Percentiles rank a stretch among this genome's conserved stretches.
Evolutionary conservation across 179 eudicot species (phyloP).

Genomic region (Silene coronaria): DNA sequence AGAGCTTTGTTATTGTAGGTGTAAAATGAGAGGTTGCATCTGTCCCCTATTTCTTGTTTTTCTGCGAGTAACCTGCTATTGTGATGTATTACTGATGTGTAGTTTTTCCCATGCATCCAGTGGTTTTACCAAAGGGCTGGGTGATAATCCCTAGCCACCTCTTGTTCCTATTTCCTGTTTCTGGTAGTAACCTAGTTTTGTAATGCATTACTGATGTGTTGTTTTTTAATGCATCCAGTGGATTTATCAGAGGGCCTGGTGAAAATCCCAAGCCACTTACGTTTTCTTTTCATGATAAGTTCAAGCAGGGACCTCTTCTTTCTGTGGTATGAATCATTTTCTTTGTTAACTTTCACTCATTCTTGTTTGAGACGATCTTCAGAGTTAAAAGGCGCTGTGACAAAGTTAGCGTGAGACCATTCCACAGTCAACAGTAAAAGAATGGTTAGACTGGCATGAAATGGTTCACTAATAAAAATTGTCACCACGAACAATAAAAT

Average conservation of each 20-base stretch:
- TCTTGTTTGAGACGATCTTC: not conserved
- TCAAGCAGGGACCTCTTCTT: constrained; percentile 86
- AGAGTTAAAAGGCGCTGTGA: no score
- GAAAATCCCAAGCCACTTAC: constrained; percentile 64
- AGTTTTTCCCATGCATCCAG: not conserved
- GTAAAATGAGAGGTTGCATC: not conserved
- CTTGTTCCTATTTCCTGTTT: not conserved
- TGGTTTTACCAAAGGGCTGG: not conserved
- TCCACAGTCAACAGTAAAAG: no score
- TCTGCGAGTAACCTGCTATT: not conserved
- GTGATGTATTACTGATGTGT: not conserved
- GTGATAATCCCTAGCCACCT: not conserved
- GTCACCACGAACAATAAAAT: no score
- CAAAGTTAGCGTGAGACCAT: no score
- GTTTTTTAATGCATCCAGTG: constrained; percentile 43
- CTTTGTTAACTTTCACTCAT: not conserved
- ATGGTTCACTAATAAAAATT: not conserved
- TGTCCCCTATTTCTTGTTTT: not conserved
- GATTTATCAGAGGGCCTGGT: constrained; percentile 97
- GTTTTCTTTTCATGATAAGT: constrained; percentile 79
- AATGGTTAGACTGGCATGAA: no score
- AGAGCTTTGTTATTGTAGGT: no score
- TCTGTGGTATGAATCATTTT: constrained; percentile 60
- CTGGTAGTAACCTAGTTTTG: not conserved
- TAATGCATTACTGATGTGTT: constrained; percentile 4